These are phyloP conservation scores for Heliamphora exappendiculata DNA, from an alignment of 148 eudicot genomes.

Conservation along the genomic window DNA sequence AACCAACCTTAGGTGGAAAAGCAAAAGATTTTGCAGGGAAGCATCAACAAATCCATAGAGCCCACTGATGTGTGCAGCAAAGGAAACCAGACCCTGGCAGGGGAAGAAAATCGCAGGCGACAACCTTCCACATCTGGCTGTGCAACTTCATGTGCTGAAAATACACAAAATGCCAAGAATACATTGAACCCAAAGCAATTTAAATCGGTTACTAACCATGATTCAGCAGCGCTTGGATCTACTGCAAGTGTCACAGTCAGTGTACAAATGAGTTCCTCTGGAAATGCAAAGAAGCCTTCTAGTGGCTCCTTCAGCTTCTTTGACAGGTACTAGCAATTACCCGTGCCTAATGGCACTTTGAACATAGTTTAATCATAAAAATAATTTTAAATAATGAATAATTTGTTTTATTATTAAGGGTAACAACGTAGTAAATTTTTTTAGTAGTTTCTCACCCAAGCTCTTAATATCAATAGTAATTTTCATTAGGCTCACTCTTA, in stretches of 20 bases:
- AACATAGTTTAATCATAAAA: no score
- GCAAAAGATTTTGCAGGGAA: slow-evolving; percentile 69
- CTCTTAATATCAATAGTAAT: no score
- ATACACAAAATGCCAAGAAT: slow-evolving; percentile 22
- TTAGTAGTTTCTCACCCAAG: no score
- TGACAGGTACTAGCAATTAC: no score
- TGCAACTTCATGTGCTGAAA: slow-evolving; percentile 21
- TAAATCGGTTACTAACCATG: slow-evolving; percentile 16
- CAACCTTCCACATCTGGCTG: slow-evolving; percentile 19
- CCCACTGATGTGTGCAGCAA: slow-evolving; percentile 18
- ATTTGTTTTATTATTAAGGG: no score
- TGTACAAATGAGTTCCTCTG: slow-evolving; percentile 26
- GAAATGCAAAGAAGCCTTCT: slow-evolving; percentile 46
- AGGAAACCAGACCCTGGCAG: slow-evolving; percentile 23
- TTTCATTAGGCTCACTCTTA: no score
- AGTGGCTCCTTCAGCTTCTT: slow-evolving; percentile 57
- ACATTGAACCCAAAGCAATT: slow-evolving; percentile 13
- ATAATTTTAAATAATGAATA: no score
- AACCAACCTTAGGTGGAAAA: slow-evolving; percentile 65
- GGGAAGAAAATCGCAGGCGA: slow-evolving; percentile 20
- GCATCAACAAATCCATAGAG: slow-evolving; percentile 31
- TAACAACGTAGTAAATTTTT: no score
- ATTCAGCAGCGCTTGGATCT: slow-evolving; percentile 23
- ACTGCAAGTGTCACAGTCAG: slow-evolving; percentile 22
- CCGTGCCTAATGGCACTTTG: no score